These are phyloP conservation scores for Aspergillus felis DNA, from an alignment of 2,329 filamentous ascomycete genomes.

Conservation along the genomic window DNA sequence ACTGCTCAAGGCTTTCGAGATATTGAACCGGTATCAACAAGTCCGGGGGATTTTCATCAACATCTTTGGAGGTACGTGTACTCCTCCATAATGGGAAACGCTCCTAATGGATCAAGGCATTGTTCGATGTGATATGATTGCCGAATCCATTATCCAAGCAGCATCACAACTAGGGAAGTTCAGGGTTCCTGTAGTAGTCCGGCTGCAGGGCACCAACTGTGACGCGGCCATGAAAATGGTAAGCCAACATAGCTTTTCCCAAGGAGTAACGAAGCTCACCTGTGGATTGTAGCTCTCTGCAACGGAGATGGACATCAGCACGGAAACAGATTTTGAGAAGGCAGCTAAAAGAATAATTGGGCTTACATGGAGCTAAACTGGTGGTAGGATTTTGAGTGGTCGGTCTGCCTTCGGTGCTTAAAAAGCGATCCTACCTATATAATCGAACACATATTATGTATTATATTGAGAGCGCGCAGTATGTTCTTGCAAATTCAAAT, in stretches of 20 bases:
- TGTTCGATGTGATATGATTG: slow-evolving; percentile 51
- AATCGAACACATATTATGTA: too few species aligned
- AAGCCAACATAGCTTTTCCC: slow-evolving; percentile 9
- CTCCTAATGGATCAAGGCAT: slow-evolving; percentile 36
- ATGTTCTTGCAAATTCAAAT: not conserved
- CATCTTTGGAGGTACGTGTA: slow-evolving; percentile 41
- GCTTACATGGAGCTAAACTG: not conserved
- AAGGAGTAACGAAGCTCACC: not conserved
- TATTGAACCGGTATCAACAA: slow-evolving; percentile 20
- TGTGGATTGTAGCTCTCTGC: not conserved
- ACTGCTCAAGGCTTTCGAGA: slow-evolving; percentile 25
- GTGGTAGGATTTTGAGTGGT: not conserved
- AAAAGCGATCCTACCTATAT: too few species aligned
- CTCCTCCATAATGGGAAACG: not conserved
- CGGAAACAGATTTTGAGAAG: slow-evolving; percentile 9
- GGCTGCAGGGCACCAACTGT: slow-evolving; percentile 48
- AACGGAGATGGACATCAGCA: slow-evolving; percentile 4
- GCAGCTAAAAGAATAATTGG: slow-evolving; percentile 17
- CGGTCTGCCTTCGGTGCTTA: too few species aligned
- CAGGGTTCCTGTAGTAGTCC: slow-evolving; percentile 44
- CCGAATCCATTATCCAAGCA: slow-evolving; percentile 47
- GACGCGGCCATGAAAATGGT: slow-evolving; percentile 41
- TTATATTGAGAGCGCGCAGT: not conserved
- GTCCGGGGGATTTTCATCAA: slow-evolving; percentile 51
- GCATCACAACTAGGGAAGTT: slow-evolving; percentile 36